A percentile compares a stretch with the other conserved stretches of the same genome.
phyloP scores from a whole-genome alignment of 2,329 filamentous ascomycete genomes.

The Davidsoniella australis region DNA sequence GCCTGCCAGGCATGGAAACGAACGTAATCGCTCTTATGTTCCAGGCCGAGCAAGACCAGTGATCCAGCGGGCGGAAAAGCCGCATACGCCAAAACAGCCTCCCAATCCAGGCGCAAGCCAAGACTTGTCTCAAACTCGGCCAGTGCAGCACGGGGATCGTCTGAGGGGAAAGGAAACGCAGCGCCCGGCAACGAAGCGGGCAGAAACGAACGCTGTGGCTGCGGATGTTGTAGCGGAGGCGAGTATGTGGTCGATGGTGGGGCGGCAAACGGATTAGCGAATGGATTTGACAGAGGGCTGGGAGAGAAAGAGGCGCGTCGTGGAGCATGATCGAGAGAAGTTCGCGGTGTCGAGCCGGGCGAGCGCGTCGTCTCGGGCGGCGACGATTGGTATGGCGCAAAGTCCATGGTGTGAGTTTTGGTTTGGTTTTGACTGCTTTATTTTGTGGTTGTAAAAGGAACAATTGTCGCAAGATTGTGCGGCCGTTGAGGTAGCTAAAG shows the following conservation, averaged over 20 bases:
- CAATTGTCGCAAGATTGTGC: too few species aligned
- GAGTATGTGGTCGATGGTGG: slow-evolving; percentile 20
- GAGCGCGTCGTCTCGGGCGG: slow-evolving; percentile 75
- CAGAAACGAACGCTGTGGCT: slow-evolving; percentile 21
- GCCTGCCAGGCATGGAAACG: slow-evolving; percentile 96
- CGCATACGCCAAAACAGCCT: slow-evolving; percentile 80
- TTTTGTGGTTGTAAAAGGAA: too few species aligned
- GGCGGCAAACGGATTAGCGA: slow-evolving; percentile 13
- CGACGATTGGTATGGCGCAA: slow-evolving; percentile 90
- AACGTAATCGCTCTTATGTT: slow-evolving; percentile 95
- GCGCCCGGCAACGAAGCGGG: slow-evolving; percentile 20
- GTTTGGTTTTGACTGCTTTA: too few species aligned
- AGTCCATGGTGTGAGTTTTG: slow-evolving; percentile 48
- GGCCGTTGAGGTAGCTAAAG: too few species aligned
- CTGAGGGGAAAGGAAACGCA: slow-evolving; percentile 19
- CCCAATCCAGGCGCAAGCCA: slow-evolving; percentile 71
- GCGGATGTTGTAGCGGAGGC: slow-evolving; percentile 24
- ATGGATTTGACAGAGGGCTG: slow-evolving; percentile 17
- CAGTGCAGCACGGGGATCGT: slow-evolving; percentile 35
- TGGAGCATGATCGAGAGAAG: slow-evolving; percentile 37
- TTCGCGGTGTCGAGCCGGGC: slow-evolving; percentile 39
- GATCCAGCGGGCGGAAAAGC: slow-evolving; percentile 71
- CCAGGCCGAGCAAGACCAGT: slow-evolving; percentile 66
- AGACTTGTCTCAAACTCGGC: slow-evolving; percentile 85
- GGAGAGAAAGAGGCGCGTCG: slow-evolving; percentile 36